Evolutionary conservation across 345 rosid species (phyloP).

Genomic region (Heritiera littoralis): DNA sequence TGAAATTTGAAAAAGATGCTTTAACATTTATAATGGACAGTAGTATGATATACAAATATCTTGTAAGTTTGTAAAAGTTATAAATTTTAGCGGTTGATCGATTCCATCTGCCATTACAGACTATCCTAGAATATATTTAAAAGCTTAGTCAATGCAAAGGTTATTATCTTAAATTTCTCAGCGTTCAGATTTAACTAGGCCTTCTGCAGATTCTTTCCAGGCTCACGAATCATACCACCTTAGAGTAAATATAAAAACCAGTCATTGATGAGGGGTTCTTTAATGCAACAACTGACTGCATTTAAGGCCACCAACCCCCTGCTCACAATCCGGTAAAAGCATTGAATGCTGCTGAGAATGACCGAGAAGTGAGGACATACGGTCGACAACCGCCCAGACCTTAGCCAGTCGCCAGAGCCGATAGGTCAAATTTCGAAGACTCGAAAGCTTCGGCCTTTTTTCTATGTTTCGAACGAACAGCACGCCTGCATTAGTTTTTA

Average conservation of each 20-base stretch:
- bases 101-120: neutral
- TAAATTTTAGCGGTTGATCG: neutral
- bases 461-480: neutral
- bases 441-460: no score
- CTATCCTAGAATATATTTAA: neutral
- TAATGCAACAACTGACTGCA: neutral
- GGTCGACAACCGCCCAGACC: neutral
- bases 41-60: no score
- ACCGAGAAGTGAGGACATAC: neutral
- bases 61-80: neutral
- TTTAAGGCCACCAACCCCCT: neutral
- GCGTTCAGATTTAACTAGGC: neutral
- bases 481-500: constrained; percentile 38
- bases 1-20: neutral
- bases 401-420: neutral
- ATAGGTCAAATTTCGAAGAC: neutral
- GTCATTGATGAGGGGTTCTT: neutral
- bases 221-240: neutral
- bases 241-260: neutral
- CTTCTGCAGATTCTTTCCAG: neutral
- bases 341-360: neutral
- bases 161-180: neutral
- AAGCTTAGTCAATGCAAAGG: neutral
- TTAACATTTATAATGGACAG: no score
- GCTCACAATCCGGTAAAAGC: neutral